A percentile compares a stretch with the other conserved stretches of the same genome.
Evolutionary conservation across 2,329 filamentous ascomycete species (phyloP).

Genomic region (Iodosphaeria phyllophila): DNA sequence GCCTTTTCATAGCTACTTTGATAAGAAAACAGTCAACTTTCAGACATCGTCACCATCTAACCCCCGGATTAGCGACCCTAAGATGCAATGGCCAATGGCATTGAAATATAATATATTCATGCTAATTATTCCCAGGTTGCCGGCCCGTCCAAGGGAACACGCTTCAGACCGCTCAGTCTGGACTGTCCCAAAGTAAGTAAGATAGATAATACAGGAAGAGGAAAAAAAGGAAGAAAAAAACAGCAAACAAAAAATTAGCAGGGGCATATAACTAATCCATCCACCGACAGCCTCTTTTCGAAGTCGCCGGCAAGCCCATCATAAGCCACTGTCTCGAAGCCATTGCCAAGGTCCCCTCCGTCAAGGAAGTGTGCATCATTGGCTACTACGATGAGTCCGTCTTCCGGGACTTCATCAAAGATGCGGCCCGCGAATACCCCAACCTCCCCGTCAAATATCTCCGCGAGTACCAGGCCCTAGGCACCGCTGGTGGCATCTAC

Average conservation of each 20-base stretch:
- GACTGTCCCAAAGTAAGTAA: constrained; percentile 74
- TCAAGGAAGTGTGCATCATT: constrained; percentile 93
- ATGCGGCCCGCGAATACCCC: constrained; percentile 67
- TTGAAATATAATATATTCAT: constrained; percentile 1
- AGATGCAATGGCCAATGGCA: constrained; percentile 1
- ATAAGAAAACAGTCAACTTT: too few relatives aligned
- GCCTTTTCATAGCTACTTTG: too few relatives aligned
- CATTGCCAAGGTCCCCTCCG: constrained; percentile 70
- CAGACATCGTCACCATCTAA: too few relatives aligned
- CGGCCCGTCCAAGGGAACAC: constrained; percentile 84
- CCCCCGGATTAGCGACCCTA: constrained; percentile 1
- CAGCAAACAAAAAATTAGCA: background rate
- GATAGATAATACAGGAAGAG: background rate
- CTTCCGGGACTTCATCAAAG: constrained; percentile 96
- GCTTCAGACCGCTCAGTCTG: constrained; percentile 85
- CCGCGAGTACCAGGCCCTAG: constrained; percentile 89
- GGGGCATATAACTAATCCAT: too few relatives aligned
- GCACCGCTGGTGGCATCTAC: constrained; percentile 91
- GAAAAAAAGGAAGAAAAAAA: too few relatives aligned
- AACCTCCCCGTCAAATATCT: constrained; percentile 86
- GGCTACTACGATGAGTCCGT: constrained; percentile 97
- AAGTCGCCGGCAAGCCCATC: constrained; percentile 94
- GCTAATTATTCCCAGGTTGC: constrained; percentile 47
- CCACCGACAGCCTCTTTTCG: constrained; percentile 71
- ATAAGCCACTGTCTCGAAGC: constrained; percentile 95